Evolutionary conservation across 306 rosid genomes (phyloP).

Genomic region (Oemleria cerasiformis): DNA sequence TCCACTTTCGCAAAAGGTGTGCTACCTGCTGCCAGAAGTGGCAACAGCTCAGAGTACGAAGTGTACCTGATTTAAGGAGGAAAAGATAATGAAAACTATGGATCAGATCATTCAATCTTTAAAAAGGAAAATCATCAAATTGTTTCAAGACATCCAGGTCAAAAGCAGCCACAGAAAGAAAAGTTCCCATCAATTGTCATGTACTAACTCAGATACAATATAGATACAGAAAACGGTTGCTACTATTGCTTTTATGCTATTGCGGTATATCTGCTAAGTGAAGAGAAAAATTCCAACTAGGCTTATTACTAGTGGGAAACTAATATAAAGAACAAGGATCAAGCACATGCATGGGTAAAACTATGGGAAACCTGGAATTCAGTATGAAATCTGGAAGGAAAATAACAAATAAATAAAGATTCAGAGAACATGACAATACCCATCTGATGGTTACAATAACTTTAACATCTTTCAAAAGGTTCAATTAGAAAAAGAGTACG

Average conservation of each 20-base stretch:
- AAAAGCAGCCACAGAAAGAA: slow-evolving; percentile 16
- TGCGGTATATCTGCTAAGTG: background rate
- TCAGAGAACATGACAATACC: background rate
- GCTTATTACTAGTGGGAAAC: background rate
- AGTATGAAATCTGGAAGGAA: too few relatives aligned
- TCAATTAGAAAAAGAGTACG: background rate
- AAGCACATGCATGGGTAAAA: background rate
- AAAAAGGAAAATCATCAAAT: slow-evolving; percentile 4
- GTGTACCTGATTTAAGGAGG: slow-evolving; percentile 62
- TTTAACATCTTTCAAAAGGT: background rate
- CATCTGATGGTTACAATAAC: background rate
- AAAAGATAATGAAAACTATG: background rate
- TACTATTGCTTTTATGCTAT: background rate
- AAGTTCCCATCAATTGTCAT: background rate
- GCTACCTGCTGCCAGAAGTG: slow-evolving; percentile 80
- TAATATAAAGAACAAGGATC: background rate
- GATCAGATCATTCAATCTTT: background rate
- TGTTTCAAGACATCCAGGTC: slow-evolving; percentile 16
- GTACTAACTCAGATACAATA: background rate
- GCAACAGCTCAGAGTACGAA: slow-evolving; percentile 85
- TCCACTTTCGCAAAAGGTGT: slow-evolving; percentile 73
- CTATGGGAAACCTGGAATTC: background rate
- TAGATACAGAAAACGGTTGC: background rate
- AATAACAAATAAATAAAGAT: background rate
- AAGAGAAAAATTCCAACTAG: background rate